These are phyloP conservation scores for Xanthoparmelia taractica DNA, from an alignment of 495 filamentous ascomycete species.

Conservation along the genomic window DNA sequence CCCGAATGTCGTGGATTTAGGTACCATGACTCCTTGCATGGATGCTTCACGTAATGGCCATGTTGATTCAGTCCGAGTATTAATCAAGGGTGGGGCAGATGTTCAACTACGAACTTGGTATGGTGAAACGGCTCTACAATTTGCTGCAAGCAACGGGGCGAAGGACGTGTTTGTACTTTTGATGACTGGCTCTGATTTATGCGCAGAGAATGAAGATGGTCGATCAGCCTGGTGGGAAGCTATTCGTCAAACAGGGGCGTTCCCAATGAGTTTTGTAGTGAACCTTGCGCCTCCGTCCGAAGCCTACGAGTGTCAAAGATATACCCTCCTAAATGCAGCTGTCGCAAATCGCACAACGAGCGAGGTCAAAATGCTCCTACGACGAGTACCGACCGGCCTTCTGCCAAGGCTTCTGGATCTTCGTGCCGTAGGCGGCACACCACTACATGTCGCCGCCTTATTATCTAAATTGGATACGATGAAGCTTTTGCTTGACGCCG, in stretches of 20 bases:
- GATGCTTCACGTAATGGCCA: neutral
- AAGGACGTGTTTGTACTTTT: neutral
- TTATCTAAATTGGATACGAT: neutral
- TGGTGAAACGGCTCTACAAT: neutral
- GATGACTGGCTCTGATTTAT: neutral
- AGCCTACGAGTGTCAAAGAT: conserved; percentile 9
- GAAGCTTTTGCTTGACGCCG: conserved; percentile 12
- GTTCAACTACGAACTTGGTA: neutral
- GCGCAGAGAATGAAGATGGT: neutral
- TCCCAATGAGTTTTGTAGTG: neutral
- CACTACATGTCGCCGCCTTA: conserved; percentile 11
- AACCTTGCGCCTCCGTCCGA: conserved; percentile 2
- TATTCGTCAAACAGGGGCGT: neutral
- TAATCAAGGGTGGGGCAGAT: conserved; percentile 3
- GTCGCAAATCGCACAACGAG: neutral
- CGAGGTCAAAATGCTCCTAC: conserved; percentile 3
- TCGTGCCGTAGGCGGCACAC: neutral
- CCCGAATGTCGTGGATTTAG: neutral
- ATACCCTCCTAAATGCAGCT: conserved; percentile 8
- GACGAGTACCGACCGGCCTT: neutral
- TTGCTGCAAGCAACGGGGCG: neutral
- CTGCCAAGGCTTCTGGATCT: neutral
- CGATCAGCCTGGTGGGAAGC: neutral
- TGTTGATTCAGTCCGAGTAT: neutral
- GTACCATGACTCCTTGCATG: neutral